Evolutionary conservation across 202 grass and related monocot genomes (phyloP).

Genomic region (Zizania palustris): DNA sequence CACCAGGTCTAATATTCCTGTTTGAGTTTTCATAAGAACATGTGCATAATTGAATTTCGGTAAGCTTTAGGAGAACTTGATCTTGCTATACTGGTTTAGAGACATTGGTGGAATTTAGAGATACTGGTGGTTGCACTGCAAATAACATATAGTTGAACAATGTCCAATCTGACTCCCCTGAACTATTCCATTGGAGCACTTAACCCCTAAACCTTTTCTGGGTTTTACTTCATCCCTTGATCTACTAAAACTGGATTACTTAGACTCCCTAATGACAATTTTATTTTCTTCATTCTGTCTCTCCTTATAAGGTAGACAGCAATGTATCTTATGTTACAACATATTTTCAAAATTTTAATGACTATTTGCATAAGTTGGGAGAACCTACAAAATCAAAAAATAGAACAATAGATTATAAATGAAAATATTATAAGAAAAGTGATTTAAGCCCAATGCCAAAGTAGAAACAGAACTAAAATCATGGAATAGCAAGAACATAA

Average conservation of each 20-base stretch:
- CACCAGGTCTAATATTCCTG: slow-evolving; percentile 2
- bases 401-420: neutral
- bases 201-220: neutral
- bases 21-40: slow-evolving; percentile 18
- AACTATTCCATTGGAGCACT: neutral
- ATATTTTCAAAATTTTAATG: neutral
- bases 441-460: neutral
- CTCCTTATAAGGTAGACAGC: neutral
- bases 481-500: neutral
- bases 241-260: neutral
- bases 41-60: slow-evolving; percentile 22
- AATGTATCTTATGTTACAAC: neutral
- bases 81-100: neutral
- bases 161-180: neutral
- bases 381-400: neutral
- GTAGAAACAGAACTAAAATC: neutral
- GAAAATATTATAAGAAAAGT: neutral
- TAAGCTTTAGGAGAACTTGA: slow-evolving; percentile 18
- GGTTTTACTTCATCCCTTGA: neutral
- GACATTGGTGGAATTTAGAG: neutral
- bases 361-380: neutral
- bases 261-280: neutral
- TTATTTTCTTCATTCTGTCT: neutral
- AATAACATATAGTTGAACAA: neutral
- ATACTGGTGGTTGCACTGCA: neutral